Evolutionary conservation across 805 yeast species (phyloP), one percentile per base, ranked within the genome.

Genomic region (Nakazawaea holstii): DNA sequence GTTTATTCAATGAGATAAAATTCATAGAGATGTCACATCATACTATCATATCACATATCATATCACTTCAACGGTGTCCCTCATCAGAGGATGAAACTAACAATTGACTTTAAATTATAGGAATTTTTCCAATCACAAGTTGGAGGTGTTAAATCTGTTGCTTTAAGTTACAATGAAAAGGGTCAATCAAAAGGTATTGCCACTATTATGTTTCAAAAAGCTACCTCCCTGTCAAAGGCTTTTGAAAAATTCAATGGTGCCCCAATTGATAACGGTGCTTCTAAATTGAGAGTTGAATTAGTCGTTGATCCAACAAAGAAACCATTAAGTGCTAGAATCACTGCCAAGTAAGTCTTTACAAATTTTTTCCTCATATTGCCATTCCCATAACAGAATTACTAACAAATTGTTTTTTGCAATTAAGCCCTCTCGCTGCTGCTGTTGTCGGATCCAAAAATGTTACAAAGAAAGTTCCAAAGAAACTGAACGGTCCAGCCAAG

Each of bases 181-280:
- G 99, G 98, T 45, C 81, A 81, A 67, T 88, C 95, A 54, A 86
- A 86, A 53, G 99, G 99, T 68, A 79, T 82, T 71, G 96, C 96
- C 53, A 89, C 94, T 49, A 79, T 94, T 59, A 74, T 83, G 50
- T 94, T 94, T 74, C 80, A 72, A 61, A 73, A 74, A 50, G 65
- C 78, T 44, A 82, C 82, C 50, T 75, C 76, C 64, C 98, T 98
- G 45, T 69, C 77, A 52, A 74, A 71, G 59, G 96, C 97, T 43
- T 87, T 87, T 59, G 79, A 81, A 60, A 83, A 82, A 60, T 92
- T 84, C 73, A 87, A 92, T 67, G 92, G 94, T 61, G 92, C 96
- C 39, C 91, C 96, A 60, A 87, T 94, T 59, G 99, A 94, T 63
- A 83, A 83, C 47, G 97, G 97, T 52, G 76, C 82, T 51, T 66